Conservation (phyloP, 768 basidiomycete genomes). For the Trametes sanguinea region DNA sequence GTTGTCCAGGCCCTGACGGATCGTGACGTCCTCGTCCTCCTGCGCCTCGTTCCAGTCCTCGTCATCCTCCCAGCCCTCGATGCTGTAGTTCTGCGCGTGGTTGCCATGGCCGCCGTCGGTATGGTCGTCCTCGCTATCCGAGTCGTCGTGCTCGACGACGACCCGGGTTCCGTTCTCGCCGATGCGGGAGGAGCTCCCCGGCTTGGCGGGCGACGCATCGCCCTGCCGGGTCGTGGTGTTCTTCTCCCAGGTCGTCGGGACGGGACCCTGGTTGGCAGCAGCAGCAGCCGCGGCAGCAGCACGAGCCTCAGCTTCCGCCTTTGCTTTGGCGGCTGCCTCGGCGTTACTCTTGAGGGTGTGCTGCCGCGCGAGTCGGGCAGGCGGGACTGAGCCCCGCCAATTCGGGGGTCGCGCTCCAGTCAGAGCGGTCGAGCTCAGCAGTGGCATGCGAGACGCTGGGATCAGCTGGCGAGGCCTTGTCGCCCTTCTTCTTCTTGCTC, state of each 20-base stretch:
- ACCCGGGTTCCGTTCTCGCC: slow-evolving; percentile 69
- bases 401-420: slow-evolving; percentile 59
- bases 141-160: slow-evolving; percentile 71
- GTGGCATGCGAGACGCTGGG: slow-evolving; percentile 81
- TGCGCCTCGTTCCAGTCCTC: slow-evolving; percentile 75
- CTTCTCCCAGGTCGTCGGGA: slow-evolving; percentile 76
- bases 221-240: slow-evolving; percentile 68
- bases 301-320: slow-evolving; percentile 56
- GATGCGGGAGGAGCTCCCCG: slow-evolving; percentile 42
- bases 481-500: slow-evolving; percentile 50
- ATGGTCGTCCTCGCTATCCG: slow-evolving; percentile 49
- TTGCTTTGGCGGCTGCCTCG: slow-evolving; percentile 69
- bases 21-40: slow-evolving; percentile 74
- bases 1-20: slow-evolving; percentile 58
- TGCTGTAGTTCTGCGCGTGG: slow-evolving; percentile 37
- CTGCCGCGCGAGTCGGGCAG: slow-evolving; percentile 83
- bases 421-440: slow-evolving; percentile 78
- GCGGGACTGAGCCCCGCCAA: slow-evolving; percentile 86
- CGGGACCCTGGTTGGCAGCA: slow-evolving; percentile 35
- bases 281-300: slow-evolving; percentile 43
- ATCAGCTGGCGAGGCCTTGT: slow-evolving; percentile 65
- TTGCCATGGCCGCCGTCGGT: slow-evolving; percentile 50
- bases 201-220: slow-evolving; percentile 43
- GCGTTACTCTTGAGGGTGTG: slow-evolving; percentile 90
- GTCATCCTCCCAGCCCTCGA: slow-evolving; percentile 75